A percentile compares a stretch with the other conserved stretches of the same genome.
These are phyloP conservation scores for Backusella psychrophila DNA, from an alignment of 192 early-diverging fungal species.

Conservation along the genomic window DNA sequence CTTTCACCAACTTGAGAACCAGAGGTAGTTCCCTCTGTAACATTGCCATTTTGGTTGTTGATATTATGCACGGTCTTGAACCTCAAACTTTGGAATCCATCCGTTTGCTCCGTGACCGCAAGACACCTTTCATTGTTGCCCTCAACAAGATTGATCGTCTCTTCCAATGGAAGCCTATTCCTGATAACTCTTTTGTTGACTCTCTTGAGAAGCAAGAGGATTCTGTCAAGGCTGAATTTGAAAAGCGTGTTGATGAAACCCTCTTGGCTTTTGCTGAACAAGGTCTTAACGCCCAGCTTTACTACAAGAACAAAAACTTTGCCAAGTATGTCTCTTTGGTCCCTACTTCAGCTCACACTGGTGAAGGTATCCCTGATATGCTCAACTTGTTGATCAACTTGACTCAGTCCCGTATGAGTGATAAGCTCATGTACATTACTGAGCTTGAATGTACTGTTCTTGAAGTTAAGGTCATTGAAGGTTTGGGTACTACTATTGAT, in stretches of 20 bases:
- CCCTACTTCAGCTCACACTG: slow-evolving; percentile 96
- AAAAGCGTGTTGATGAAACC: slow-evolving; percentile 71
- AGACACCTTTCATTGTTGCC: slow-evolving; percentile 98
- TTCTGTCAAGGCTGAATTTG: slow-evolving; percentile 81
- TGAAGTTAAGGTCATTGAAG: slow-evolving; percentile 99
- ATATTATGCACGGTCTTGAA: slow-evolving; percentile 99
- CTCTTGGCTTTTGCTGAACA: slow-evolving; percentile 94
- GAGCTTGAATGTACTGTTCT: slow-evolving; percentile 97
- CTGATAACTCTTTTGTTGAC: slow-evolving; percentile 78
- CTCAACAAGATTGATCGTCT: slow-evolving; percentile 99
- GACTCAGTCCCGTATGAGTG: slow-evolving; percentile 94
- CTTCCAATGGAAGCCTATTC: slow-evolving; percentile 86
- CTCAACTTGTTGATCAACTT: slow-evolving; percentile 87
- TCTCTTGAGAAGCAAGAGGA: slow-evolving; percentile 74
- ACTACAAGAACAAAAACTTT: slow-evolving; percentile 96
- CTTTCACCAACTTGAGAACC: slow-evolving; percentile 94
- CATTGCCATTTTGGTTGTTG: slow-evolving; percentile 98
- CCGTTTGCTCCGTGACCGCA: slow-evolving; percentile 84
- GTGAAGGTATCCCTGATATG: slow-evolving; percentile 98
- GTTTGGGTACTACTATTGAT: slow-evolving; percentile 97
- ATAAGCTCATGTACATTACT: slow-evolving; percentile 93
- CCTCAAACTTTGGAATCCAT: slow-evolving; percentile 98
- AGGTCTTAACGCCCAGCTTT: slow-evolving; percentile 88
- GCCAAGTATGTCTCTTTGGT: slow-evolving; percentile 94
- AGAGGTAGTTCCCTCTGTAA: slow-evolving; percentile 98